These are phyloP conservation scores for Quercus glauca DNA, from an alignment of 306 rosid genomes.

Conservation along the genomic window DNA sequence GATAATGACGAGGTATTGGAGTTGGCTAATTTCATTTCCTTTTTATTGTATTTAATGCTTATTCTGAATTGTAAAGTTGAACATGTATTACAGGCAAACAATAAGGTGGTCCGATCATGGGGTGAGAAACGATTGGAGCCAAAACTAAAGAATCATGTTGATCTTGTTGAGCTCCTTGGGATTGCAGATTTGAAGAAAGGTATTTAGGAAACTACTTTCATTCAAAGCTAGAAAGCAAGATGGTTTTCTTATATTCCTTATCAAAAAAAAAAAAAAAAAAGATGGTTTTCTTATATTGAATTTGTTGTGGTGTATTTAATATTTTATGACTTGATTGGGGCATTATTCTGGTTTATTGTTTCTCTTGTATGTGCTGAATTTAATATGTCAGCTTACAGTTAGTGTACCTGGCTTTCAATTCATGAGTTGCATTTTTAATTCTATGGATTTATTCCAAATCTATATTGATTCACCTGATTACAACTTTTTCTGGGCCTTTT, in stretches of 20 bases:
- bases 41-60: background rate
- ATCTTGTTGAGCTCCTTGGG: conserved; percentile 77
- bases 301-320: background rate
- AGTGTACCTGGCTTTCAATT: background rate
- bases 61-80: background rate
- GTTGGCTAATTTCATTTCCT: background rate
- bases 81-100: conserved; percentile 52
- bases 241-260: background rate
- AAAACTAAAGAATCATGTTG: conserved; percentile 84
- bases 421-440: background rate
- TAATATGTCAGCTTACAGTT: background rate
- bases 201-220: conserved; percentile 1
- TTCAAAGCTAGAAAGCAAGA: background rate
- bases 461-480: background rate
- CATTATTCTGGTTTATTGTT: background rate
- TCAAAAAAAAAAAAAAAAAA: no score
- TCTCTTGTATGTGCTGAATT: background rate
- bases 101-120: conserved; percentile 73
- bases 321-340: background rate
- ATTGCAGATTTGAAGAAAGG: conserved; percentile 79
- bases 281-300: background rate
- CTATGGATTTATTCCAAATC: background rate
- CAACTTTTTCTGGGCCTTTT: background rate
- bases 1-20: conserved; percentile 68
- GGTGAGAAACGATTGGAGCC: conserved; percentile 82